Evolutionary conservation across 129 eudicot species (phyloP).

Genomic region (Flaveria bidentis): DNA sequence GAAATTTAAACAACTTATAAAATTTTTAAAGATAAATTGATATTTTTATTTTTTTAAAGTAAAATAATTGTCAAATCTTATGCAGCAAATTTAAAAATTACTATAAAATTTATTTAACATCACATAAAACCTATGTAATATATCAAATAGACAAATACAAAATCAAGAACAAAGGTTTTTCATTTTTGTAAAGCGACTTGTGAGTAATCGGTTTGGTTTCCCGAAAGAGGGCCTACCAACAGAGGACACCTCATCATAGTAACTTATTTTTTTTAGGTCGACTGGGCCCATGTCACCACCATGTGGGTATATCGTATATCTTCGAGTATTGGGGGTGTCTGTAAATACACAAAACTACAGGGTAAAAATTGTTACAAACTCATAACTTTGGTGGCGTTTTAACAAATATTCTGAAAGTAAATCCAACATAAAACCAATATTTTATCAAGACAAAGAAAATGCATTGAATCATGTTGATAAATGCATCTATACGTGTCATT

Average conservation of each 20-base stretch:
- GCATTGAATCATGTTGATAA: constrained; percentile 70
- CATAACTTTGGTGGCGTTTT: not conserved
- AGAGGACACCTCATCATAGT: constrained; percentile 10
- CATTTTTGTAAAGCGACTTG: not conserved
- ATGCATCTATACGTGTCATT: constrained; percentile 73
- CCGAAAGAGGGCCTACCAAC: not conserved
- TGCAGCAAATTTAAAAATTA: no score
- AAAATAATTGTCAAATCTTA: no score
- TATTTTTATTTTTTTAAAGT: no score
- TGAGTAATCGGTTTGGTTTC: not conserved
- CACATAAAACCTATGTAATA: no score
- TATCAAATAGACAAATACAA: no score
- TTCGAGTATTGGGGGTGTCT: not conserved
- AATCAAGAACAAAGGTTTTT: no score
- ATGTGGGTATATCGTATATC: not conserved
- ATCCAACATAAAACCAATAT: not conserved
- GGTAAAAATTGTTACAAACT: not conserved
- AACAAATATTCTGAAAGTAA: not conserved
- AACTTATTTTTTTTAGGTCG: not conserved
- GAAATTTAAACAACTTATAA: no score
- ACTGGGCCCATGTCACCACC: constrained; percentile 12
- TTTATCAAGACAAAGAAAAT: constrained; percentile 27
- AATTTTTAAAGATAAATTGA: no score
- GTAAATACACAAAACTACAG: not conserved
- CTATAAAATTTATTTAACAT: no score